phyloP scores from a whole-genome alignment of 805 yeast genomes.

The Jamesozyma hellenica region DNA sequence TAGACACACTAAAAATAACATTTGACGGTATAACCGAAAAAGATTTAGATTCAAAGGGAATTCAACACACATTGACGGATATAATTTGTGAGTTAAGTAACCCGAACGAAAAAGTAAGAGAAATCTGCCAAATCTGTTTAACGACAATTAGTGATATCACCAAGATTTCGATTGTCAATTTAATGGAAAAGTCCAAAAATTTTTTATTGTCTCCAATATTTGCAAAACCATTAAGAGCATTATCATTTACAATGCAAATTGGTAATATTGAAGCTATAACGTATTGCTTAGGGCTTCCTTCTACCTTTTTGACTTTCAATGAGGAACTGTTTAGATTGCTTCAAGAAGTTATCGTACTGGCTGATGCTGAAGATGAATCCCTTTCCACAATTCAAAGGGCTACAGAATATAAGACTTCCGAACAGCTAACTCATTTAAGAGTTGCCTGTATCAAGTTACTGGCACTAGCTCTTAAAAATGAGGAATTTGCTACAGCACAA shows the following conservation, averaged over 20 bases:
- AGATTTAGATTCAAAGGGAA: constrained; percentile 53
- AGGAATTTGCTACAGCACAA: constrained; percentile 69
- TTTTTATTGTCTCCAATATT: constrained; percentile 85
- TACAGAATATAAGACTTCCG: constrained; percentile 78
- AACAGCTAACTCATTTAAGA: constrained; percentile 75
- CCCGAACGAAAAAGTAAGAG: constrained; percentile 73
- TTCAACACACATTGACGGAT: constrained; percentile 76
- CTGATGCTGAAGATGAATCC: constrained; percentile 96
- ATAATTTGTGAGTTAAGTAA: constrained; percentile 88
- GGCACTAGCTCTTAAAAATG: constrained; percentile 73
- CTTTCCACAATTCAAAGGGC: constrained; percentile 79
- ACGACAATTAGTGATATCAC: constrained; percentile 60
- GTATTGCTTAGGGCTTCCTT: constrained; percentile 71
- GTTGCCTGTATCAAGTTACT: constrained; percentile 82
- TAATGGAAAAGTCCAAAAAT: constrained; percentile 75
- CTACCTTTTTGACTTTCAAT: constrained; percentile 72
- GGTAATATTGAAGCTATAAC: constrained; percentile 98
- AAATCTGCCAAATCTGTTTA: constrained; percentile 67
- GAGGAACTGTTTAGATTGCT: constrained; percentile 81
- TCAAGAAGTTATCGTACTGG: constrained; percentile 84
- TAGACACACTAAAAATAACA: constrained; percentile 55
- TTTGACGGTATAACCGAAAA: constrained; percentile 52
- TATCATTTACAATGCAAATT: constrained; percentile 97
- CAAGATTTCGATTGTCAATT: constrained; percentile 54
- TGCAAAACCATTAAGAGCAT: constrained; percentile 91